Percentiles rank a stretch among this genome's conserved stretches.
phyloP scores from a whole-genome alignment of 768 basidiomycete genomes.

The Tricholoma terreum region DNA sequence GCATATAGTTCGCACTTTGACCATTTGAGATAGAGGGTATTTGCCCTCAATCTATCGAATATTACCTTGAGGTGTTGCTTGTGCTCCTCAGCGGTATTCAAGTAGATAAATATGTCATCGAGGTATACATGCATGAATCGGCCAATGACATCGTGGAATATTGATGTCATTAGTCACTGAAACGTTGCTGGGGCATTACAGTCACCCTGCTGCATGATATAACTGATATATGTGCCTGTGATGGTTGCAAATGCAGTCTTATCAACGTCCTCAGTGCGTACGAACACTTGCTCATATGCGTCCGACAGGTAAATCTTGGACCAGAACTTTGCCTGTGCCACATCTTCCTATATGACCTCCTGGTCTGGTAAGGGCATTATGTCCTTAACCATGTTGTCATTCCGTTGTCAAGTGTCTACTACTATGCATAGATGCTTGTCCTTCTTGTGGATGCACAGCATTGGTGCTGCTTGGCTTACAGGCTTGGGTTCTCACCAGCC shows the following conservation, averaged over 20 bases:
- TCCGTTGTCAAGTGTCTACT: slow-evolving; percentile 31
- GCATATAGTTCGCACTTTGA: slow-evolving; percentile 28
- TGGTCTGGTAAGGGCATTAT: slow-evolving; percentile 41
- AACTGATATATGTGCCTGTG: slow-evolving; percentile 30
- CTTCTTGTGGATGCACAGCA: slow-evolving; percentile 32
- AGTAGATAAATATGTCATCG: slow-evolving; percentile 36
- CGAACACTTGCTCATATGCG: slow-evolving; percentile 41
- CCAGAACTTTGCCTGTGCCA: slow-evolving; percentile 25
- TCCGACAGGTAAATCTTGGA: slow-evolving; percentile 41
- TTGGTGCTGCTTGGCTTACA: slow-evolving; percentile 24
- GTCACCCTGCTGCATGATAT: no score
- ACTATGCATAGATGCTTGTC: slow-evolving; percentile 29
- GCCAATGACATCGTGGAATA: slow-evolving; percentile 27
- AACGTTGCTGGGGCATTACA: slow-evolving; percentile 21
- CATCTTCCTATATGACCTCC: slow-evolving; percentile 29
- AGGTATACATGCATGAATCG: slow-evolving; percentile 32
- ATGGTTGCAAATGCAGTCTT: slow-evolving; percentile 28
- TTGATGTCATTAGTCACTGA: slow-evolving; percentile 30
- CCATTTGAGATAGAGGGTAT: slow-evolving; percentile 23
- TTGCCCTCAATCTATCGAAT: slow-evolving; percentile 19
- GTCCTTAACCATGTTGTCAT: slow-evolving; percentile 40
- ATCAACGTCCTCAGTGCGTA: slow-evolving; percentile 20
- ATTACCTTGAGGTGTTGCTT: slow-evolving; percentile 23
- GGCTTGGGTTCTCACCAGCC: slow-evolving; percentile 32
- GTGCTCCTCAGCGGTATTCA: slow-evolving; percentile 30